Conservation (phyloP, 192 early-diverging fungal genomes). For the Allomyces arbusculus region DNA sequence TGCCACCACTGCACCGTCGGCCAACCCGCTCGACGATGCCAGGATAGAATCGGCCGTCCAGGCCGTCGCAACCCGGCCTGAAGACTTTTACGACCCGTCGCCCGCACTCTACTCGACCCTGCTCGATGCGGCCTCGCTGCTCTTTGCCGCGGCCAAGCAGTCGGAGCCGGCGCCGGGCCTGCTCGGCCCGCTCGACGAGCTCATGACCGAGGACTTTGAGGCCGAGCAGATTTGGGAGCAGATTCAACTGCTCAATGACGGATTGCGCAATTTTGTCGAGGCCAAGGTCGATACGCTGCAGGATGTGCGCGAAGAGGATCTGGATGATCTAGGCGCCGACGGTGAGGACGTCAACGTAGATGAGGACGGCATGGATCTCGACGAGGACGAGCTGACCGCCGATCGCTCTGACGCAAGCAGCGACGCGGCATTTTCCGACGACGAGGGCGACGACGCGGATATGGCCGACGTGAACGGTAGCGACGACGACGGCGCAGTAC, state of each 20-base stretch:
- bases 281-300: constrained; percentile 2
- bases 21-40: background rate
- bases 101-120: background rate
- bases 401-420: no score
- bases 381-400: constrained; percentile 8
- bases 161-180: constrained; percentile 17
- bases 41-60: background rate
- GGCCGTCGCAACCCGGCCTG: background rate
- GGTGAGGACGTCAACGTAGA: constrained; percentile 17
- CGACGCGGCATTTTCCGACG: constrained; percentile 10
- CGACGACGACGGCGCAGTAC: constrained; percentile 6
- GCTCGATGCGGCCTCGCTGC: background rate
- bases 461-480: constrained; percentile 19
- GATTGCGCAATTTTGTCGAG: constrained; percentile 41
- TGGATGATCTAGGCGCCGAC: constrained; percentile 13
- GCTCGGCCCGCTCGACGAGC: constrained; percentile 31
- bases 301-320: constrained; percentile 16
- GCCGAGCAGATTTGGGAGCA: constrained; percentile 87
- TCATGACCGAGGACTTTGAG: constrained; percentile 51
- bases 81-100: background rate
- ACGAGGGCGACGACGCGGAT: constrained; percentile 18
- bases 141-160: background rate
- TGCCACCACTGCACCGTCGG: no score
- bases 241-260: constrained; percentile 63
- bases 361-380: constrained; percentile 11